Conservation (phyloP, 306 rosid species). For the Inga laurina region DNA sequence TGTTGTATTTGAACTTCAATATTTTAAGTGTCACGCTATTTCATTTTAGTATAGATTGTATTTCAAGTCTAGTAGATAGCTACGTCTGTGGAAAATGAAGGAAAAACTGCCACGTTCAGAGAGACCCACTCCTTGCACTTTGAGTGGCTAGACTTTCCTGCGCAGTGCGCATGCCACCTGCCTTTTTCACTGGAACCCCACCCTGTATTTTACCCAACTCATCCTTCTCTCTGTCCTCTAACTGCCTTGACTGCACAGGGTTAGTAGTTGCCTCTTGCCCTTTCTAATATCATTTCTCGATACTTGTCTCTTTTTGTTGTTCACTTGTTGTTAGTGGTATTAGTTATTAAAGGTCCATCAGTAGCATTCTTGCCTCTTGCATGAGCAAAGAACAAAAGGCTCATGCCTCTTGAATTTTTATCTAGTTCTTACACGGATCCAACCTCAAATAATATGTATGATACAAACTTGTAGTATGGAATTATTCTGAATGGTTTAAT, state of each 20-base stretch:
- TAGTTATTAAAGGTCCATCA: background rate
- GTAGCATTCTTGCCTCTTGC: background rate
- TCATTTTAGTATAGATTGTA: background rate
- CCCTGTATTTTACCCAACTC: background rate
- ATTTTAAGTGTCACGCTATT: background rate
- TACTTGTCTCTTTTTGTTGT: background rate
- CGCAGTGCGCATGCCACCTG: background rate
- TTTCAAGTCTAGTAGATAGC: background rate
- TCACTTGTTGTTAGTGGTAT: background rate
- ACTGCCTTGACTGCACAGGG: background rate
- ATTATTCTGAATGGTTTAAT: slow-evolving; percentile 1
- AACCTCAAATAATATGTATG: background rate
- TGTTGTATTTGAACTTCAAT: background rate
- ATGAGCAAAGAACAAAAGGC: background rate
- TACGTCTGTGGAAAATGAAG: background rate
- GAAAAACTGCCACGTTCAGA: background rate
- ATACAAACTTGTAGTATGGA: background rate
- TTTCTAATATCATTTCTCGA: background rate
- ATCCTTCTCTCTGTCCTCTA: background rate
- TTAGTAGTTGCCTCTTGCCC: background rate
- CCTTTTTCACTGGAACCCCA: background rate
- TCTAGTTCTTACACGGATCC: background rate
- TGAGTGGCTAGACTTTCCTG: background rate
- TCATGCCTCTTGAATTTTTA: background rate
- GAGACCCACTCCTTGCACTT: background rate